Percentiles rank a stretch among this genome's conserved stretches.
These are phyloP conservation scores for Anacardium occidentale DNA, from an alignment of 345 rosid genomes.

Conservation along the genomic window DNA sequence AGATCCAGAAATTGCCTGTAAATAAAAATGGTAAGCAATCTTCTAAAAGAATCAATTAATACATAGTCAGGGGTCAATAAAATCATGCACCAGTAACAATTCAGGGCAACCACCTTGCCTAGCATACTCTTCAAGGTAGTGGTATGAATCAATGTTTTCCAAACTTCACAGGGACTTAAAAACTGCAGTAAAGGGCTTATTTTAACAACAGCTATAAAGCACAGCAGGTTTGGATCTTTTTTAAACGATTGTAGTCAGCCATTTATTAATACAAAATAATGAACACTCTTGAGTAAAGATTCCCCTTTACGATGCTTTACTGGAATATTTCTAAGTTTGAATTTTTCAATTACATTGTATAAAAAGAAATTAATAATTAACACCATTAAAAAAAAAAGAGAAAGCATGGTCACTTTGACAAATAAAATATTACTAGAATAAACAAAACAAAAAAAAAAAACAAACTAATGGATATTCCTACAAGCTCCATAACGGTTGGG, in stretches of 20 bases:
- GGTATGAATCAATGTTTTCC: background rate
- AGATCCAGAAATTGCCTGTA: conserved; percentile 68
- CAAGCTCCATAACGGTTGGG: background rate
- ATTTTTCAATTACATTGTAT: background rate
- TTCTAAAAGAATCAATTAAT: background rate
- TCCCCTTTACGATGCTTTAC: too few relatives aligned
- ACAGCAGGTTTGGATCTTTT: too few relatives aligned
- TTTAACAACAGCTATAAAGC: too few relatives aligned
- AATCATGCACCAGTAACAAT: background rate
- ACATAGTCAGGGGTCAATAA: background rate
- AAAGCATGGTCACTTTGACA: background rate
- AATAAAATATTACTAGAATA: background rate
- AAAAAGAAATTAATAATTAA: background rate
- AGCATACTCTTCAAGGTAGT: background rate
- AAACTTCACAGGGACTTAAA: background rate
- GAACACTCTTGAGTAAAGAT: too few relatives aligned
- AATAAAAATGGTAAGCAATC: conserved; percentile 7
- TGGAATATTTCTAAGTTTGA: background rate
- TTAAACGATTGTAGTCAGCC: too few relatives aligned
- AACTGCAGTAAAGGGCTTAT: too few relatives aligned
- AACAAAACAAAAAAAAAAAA: background rate
- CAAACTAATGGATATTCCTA: conserved; percentile 1
- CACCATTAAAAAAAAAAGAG: too few relatives aligned
- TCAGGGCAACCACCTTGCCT: background rate
- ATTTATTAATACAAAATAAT: too few relatives aligned